phyloP scores from a whole-genome alignment of 208 protist species.

The Leishmania turanica region DNA sequence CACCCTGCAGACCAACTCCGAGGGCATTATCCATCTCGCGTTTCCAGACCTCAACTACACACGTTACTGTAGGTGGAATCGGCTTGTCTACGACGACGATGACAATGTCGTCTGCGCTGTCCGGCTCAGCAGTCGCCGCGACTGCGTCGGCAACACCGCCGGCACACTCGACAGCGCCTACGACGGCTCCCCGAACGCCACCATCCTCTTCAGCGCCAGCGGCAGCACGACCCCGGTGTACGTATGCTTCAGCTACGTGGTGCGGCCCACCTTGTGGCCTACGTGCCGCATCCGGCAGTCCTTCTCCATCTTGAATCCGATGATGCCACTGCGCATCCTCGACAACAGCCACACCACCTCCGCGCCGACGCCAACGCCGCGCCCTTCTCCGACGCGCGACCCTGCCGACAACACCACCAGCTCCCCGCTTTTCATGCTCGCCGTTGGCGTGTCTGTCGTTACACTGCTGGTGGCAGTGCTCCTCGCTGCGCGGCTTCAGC shows the following conservation, averaged over 20 bases:
- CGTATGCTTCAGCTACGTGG: conserved; percentile 38
- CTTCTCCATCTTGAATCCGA: conserved; percentile 36
- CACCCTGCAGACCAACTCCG: conserved; percentile 20
- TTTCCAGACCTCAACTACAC: conserved; percentile 33
- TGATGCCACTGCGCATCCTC: conserved; percentile 36
- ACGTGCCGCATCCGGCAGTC: conserved; percentile 17
- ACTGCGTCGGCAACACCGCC: conserved; percentile 51
- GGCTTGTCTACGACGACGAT: not conserved
- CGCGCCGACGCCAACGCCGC: conserved; percentile 10
- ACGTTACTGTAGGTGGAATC: conserved; percentile 14
- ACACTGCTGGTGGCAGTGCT: conserved; percentile 37
- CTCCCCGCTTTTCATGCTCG: conserved; percentile 28
- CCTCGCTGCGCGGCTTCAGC: conserved; percentile 36
- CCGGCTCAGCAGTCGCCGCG: conserved; percentile 43
- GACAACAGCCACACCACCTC: conserved; percentile 18
- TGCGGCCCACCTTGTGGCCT: conserved; percentile 19
- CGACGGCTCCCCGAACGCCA: conserved; percentile 29
- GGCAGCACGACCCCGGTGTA: conserved; percentile 47
- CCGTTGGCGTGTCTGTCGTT: conserved; percentile 28
- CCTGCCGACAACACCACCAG: conserved; percentile 25
- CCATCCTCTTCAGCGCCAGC: conserved; percentile 28
- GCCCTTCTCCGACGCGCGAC: conserved; percentile 27
- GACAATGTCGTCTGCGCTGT: conserved; percentile 34
- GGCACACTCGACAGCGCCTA: conserved; percentile 48
- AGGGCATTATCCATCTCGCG: conserved; percentile 24